Evolutionary conservation across 2,329 filamentous ascomycete genomes (phyloP).

Genomic region (Purpureocillium takamizusanense): DNA sequence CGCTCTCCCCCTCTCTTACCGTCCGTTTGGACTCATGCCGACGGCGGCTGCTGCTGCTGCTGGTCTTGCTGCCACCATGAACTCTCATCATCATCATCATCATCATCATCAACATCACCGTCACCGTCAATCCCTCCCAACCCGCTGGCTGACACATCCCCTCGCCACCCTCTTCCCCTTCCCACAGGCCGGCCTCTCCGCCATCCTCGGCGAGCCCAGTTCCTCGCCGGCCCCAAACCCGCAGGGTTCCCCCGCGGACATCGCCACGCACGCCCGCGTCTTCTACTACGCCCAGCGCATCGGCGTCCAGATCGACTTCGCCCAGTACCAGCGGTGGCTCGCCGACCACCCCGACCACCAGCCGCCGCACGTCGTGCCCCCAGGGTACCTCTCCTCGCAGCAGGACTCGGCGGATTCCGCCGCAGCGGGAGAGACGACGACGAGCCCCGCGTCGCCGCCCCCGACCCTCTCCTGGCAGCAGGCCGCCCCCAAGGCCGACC

Average conservation of each 20-base stretch:
- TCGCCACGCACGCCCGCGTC: constrained; percentile 56
- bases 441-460: constrained; percentile 1
- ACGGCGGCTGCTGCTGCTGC: too few relatives aligned
- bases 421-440: constrained; percentile 1
- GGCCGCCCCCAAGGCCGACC: constrained; percentile 37
- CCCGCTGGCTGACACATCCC: too few relatives aligned
- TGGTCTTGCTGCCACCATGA: too few relatives aligned
- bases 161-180: background rate
- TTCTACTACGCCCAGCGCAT: constrained; percentile 54
- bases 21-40: too few relatives aligned
- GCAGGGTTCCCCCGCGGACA: constrained; percentile 44
- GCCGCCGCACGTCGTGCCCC: constrained; percentile 25
- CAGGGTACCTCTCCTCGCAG: constrained; percentile 18
- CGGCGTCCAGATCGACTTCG: constrained; percentile 51
- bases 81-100: too few relatives aligned
- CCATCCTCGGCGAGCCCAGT: constrained; percentile 51
- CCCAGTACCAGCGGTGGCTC: constrained; percentile 59
- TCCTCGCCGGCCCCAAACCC: constrained; percentile 22
- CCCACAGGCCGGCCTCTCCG: constrained; percentile 46
- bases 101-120: too few relatives aligned
- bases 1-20: background rate
- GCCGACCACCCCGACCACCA: constrained; percentile 21
- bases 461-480: constrained; percentile 35
- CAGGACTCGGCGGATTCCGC: too few relatives aligned
- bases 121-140: too few relatives aligned